Base-by-base conservation (phyloP, 345 rosid genomes). In the Geranium rotundifolium region DNA sequence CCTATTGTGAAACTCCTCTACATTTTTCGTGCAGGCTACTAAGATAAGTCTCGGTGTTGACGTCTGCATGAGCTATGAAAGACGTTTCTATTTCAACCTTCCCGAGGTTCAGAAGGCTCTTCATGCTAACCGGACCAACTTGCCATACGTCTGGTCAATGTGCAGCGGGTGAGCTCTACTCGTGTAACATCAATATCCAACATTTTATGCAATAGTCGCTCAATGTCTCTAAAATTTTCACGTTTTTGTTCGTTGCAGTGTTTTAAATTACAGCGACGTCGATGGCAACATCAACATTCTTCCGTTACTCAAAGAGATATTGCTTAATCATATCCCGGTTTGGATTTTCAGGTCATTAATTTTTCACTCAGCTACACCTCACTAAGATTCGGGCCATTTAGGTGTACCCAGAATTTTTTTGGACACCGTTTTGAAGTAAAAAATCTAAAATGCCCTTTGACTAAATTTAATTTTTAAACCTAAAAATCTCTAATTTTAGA, bases 91-190 rank as follows among this genome's bases (percentile, higher is more conserved):
- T 76, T 70, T 92, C 69, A 89, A 80, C 79, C 90, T 89, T 57
- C 91, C 95, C 5, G 87, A 83, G 73, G 98, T 92, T 64, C 98
- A 89, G 77, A 75, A 76, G 74, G 97, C 95, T 61, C 95, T 92
- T 72, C 97, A 89, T 67, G 95, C 96, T 0, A 92, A 89, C 69
- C 79, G 86, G 17, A 89, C 96, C 31, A 71, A 69, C 27, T 72
- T 87, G 20, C 82, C 90, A 19, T 79, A 87, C 69, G 3, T 52
- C 13, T 89, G 97, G 98, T 65, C 86, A n/a, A 87, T 85, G 95
- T 91, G 98, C 74, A 85, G 89, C 55, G 4, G 70, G 96, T 87
- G 74, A 72, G 83, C 27, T 23, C 27, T 23, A 23, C 27, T 23
- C 27, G 27, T 23, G 27, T 23, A 23, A 23, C 27, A 23, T 23